Base-by-base conservation (phyloP, 1,284 basidiomycete genomes). In the Hortiboletus rubellus region DNA sequence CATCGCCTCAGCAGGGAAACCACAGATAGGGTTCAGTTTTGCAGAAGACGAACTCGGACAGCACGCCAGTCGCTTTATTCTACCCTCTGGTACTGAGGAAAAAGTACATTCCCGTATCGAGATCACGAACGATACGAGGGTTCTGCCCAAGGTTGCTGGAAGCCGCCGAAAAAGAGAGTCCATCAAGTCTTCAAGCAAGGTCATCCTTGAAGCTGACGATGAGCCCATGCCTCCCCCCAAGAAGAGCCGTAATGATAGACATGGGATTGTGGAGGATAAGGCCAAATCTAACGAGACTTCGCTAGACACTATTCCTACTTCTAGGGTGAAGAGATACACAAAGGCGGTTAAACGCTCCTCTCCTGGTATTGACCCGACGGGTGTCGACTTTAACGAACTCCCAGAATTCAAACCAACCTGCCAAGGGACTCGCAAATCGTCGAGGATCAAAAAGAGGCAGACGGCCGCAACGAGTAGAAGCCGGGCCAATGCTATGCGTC, bases 131-230 rank as follows among this genome's bases (percentile, higher is more conserved):
- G 48, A 58, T 22, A 46, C 40, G 2, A 53, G 27, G 43, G 17
- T 43, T 6, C 57, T 53, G 7, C 40, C 46, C 2, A 72, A 58
- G 45, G 38, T 66, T 36, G 55, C 59, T 31, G 71, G 72, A 37
- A 67, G 15, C 27, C 71, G 71, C 45, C 62, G 72, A 58, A 70
- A 74, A 46, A 60, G 72, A 44, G 67, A 74, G 30, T 22, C 18
- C 10, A 41, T 18, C 18, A 56, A 54, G 34, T 41, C 45, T 40
- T 48, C 58, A 15, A 36, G 43, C 24, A 60, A 49, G 12, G 22
- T 44, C n/a, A 3, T 34, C 18, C 34, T 59, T 14, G 63, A 69
- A 36, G 18, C 50, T 52, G 63, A 60, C 9, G 66, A 70, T 44
- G 62, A 55, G 46, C 45, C n/a, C 24, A 36, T 22, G 3, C 69